Evolutionary conservation across 108 stramenopile species (phyloP).

Genomic region (Nitzschia palea): DNA sequence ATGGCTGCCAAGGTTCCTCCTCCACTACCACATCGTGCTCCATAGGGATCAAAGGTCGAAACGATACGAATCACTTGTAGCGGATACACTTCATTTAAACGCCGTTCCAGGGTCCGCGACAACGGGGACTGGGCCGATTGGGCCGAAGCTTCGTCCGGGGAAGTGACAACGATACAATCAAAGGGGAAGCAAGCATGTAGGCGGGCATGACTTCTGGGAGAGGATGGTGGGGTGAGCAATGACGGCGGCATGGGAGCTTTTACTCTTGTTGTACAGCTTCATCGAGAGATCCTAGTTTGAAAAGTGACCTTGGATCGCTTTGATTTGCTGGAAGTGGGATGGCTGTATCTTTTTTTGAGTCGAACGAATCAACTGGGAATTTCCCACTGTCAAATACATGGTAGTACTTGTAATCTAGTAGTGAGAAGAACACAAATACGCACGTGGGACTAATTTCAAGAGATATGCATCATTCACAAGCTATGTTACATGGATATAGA

Average conservation of each 20-base stretch:
- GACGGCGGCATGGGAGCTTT: background rate
- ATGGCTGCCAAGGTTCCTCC: constrained; percentile 79
- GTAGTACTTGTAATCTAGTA: too few relatives aligned
- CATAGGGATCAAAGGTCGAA: constrained; percentile 71
- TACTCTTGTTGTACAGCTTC: background rate
- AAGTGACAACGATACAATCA: constrained; percentile 57
- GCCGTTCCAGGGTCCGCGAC: constrained; percentile 4
- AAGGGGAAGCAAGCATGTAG: constrained; percentile 38
- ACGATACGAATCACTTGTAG: constrained; percentile 27
- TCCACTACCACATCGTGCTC: constrained; percentile 66
- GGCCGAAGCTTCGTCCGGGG: constrained; percentile 52
- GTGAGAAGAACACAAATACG: too few relatives aligned
- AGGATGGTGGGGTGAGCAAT: background rate
- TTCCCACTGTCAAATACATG: too few relatives aligned
- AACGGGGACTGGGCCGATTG: constrained; percentile 15
- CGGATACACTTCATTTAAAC: background rate
- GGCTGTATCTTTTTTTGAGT: too few relatives aligned
- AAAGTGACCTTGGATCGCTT: too few relatives aligned
- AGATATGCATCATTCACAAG: too few relatives aligned
- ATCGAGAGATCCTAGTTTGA: too few relatives aligned
- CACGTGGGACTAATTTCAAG: too few relatives aligned
- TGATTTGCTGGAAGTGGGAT: too few relatives aligned
- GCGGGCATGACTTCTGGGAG: background rate
- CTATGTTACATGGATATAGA: too few relatives aligned
- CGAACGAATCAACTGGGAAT: too few relatives aligned